These are phyloP conservation scores for Astrocystis sublimbata DNA, from an alignment of 495 filamentous ascomycete genomes.

Conservation along the genomic window DNA sequence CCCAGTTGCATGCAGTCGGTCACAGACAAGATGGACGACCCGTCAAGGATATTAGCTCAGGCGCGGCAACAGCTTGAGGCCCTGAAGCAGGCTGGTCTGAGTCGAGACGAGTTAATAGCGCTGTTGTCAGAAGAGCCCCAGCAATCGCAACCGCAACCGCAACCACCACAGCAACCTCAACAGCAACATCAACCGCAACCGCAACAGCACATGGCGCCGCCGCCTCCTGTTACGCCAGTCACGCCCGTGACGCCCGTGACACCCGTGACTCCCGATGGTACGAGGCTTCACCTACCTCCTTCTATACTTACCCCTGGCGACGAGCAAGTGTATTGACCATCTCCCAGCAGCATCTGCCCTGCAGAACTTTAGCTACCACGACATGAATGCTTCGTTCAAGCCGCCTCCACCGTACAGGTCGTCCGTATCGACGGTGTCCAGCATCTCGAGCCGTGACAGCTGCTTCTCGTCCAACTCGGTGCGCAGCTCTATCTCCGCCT, in stretches of 20 bases:
- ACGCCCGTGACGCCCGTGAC: constrained; percentile 1
- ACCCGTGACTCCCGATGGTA: constrained; percentile 28
- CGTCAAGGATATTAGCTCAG: constrained; percentile 33
- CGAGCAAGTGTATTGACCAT: constrained; percentile 10
- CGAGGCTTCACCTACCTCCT: constrained; percentile 1
- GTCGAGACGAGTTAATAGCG: constrained; percentile 29
- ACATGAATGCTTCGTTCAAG: constrained; percentile 26
- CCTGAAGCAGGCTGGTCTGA: constrained; percentile 34
- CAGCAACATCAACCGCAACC: constrained; percentile 17
- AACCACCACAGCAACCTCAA: constrained; percentile 18
- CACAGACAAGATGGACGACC: constrained; percentile 30
- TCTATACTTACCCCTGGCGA: neutral
- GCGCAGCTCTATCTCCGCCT: constrained; percentile 42
- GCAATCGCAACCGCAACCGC: constrained; percentile 14
- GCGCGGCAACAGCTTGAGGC: constrained; percentile 35
- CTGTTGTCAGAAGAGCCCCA: constrained; percentile 28
- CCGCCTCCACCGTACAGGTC: constrained; percentile 32
- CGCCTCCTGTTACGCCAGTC: constrained; percentile 8
- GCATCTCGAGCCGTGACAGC: constrained; percentile 38
- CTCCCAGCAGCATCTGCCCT: constrained; percentile 18
- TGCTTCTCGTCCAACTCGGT: constrained; percentile 37
- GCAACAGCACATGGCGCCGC: constrained; percentile 12
- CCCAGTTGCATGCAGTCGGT: constrained; percentile 19
- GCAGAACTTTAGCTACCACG: constrained; percentile 31
- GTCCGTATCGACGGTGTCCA: constrained; percentile 48